phyloP scores from a whole-genome alignment of 345 rosid genomes.

The Melastoma malabathricum region DNA sequence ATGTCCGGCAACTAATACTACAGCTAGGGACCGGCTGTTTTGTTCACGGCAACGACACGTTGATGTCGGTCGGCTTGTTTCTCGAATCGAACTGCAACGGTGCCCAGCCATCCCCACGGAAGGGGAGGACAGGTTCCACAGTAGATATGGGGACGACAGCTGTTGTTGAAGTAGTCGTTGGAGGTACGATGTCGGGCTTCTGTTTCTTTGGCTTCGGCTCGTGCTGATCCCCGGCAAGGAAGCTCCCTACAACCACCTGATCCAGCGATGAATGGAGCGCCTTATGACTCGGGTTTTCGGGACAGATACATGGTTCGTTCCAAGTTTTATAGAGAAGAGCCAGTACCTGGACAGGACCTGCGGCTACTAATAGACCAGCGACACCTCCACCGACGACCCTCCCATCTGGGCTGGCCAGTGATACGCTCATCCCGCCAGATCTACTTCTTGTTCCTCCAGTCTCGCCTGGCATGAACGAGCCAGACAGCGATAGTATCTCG shows the following conservation, averaged over 20 bases:
- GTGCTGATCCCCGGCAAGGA: slow-evolving; percentile 26
- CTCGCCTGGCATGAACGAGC: slow-evolving; percentile 29
- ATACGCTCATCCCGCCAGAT: slow-evolving; percentile 40
- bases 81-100: too few species aligned
- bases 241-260: slow-evolving; percentile 37
- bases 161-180: too few species aligned
- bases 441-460: slow-evolving; percentile 34
- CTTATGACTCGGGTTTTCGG: not conserved
- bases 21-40: too few species aligned
- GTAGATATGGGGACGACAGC: too few species aligned
- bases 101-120: too few species aligned
- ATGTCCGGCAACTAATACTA: too few species aligned
- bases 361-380: slow-evolving; percentile 35
- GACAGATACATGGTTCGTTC: not conserved
- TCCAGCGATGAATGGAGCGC: not conserved
- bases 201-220: slow-evolving; percentile 28
- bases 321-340: not conserved
- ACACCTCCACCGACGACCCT: slow-evolving; percentile 40
- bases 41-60: too few species aligned
- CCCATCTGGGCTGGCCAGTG: slow-evolving; percentile 40
- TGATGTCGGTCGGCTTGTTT: too few species aligned
- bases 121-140: too few species aligned
- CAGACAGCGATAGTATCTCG: slow-evolving; percentile 39
- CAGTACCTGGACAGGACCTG: slow-evolving; percentile 35
- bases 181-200: slow-evolving; percentile 7